These are phyloP conservation scores for Cardamine resedifolia DNA, from an alignment of 345 rosid species.

Conservation along the genomic window DNA sequence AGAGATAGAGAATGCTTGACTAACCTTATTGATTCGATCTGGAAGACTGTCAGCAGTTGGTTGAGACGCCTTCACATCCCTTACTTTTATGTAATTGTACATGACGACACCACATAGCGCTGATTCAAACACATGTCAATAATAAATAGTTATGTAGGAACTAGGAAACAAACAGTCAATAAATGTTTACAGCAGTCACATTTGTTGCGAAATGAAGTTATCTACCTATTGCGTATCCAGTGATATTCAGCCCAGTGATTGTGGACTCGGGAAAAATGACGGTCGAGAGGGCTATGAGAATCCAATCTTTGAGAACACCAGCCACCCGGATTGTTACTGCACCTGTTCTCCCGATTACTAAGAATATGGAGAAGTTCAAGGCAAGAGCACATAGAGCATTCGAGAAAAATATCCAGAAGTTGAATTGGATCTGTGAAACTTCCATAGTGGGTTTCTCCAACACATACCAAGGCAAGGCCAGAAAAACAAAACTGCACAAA, in stretches of 20 bases:
- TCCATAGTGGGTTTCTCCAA: conserved; percentile 84
- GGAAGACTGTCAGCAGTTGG: conserved; percentile 59
- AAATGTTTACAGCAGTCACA: background rate
- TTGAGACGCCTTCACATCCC: conserved; percentile 74
- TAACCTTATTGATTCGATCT: conserved; percentile 83
- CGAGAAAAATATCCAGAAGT: conserved; percentile 96
- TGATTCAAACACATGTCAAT: conserved; percentile 34
- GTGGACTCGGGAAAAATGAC: conserved; percentile 89
- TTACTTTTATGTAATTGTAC: conserved; percentile 86
- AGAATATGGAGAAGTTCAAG: conserved; percentile 84
- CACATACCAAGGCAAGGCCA: conserved; percentile 88
- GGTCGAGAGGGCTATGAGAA: conserved; percentile 90
- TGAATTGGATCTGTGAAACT: conserved; percentile 83
- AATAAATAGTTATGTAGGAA: background rate
- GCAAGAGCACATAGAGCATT: conserved; percentile 93
- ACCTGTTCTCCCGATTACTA: conserved; percentile 94
- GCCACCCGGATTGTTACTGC: conserved; percentile 95
- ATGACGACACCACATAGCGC: conserved; percentile 95
- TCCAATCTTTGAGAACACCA: conserved; percentile 97
- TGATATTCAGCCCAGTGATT: conserved; percentile 88
- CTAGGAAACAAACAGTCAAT: background rate
- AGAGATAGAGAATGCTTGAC: conserved; percentile 24
- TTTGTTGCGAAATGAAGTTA: conserved; percentile 13
- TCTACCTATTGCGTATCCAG: conserved; percentile 90
- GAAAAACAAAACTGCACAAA: conserved; percentile 83